Percentiles rank a stretch among this genome's conserved stretches.
Evolutionary conservation across 345 rosid species (phyloP).

Genomic region (Sisymbrium altissimum): DNA sequence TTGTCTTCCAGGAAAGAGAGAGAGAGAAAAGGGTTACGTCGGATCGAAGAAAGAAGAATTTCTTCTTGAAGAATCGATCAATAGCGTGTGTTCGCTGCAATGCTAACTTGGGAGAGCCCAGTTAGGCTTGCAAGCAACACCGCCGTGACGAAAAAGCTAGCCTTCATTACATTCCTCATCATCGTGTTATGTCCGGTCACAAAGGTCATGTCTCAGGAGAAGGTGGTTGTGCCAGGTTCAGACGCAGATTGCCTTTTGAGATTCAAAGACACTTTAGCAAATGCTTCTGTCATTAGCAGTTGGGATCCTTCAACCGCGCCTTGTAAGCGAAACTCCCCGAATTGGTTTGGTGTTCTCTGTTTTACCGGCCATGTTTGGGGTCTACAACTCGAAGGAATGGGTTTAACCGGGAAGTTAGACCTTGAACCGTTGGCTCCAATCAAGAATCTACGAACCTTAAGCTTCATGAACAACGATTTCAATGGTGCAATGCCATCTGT

Average conservation of each 20-base stretch:
- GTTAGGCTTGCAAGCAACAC: constrained; percentile 43
- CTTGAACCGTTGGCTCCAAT: constrained; percentile 41
- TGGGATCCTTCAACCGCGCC: constrained; percentile 47
- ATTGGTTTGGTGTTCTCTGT: constrained; percentile 71
- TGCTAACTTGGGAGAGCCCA: constrained; percentile 44
- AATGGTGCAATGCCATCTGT: constrained; percentile 53
- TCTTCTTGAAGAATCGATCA: background rate
- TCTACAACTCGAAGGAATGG: constrained; percentile 58
- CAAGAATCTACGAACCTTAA: constrained; percentile 46
- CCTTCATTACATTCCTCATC: constrained; percentile 8
- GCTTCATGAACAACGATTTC: constrained; percentile 67
- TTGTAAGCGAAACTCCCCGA: constrained; percentile 33
- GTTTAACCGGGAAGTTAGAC: constrained; percentile 44
- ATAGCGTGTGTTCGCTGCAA: constrained; percentile 26
- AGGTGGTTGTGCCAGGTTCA: constrained; percentile 26
- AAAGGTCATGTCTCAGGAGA: constrained; percentile 17
- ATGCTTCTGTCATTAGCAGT: constrained; percentile 23
- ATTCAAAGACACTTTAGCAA: constrained; percentile 36
- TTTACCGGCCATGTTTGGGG: constrained; percentile 46
- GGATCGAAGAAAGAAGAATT: background rate
- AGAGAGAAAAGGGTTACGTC: background rate
- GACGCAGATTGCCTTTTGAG: constrained; percentile 39
- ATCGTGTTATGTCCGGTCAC: constrained; percentile 13
- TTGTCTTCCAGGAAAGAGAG: background rate
- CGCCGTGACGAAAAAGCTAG: background rate